Evolutionary conservation across 2,329 filamentous ascomycete genomes (phyloP), one percentile per base, ranked within the genome.

Genomic region (Cercospora brassicicola): DNA sequence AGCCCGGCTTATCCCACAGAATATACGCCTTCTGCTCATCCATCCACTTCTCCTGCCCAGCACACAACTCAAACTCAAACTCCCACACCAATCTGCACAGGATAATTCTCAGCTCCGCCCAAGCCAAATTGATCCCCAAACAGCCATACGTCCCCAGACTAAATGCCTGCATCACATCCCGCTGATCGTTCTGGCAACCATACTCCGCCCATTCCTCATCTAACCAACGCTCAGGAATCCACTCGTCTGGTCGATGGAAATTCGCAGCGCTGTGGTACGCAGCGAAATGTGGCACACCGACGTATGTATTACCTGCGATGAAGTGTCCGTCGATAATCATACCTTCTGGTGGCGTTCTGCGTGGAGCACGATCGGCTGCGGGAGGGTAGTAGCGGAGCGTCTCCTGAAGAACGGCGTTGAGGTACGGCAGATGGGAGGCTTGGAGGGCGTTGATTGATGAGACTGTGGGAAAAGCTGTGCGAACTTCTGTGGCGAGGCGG

Each of bases 1-100:
- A 13, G 4, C 10, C 48, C 11, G 48, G 48, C 48, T 84, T 83
- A 73, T 91, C 20, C 48, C 48, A 53, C 20, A 53, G 20, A 23
- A 48, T 48, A 13, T 48, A 48, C 45, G 45, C 45, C 45, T 48
- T 48, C 45, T 48, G 45, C 3, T 23, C 45, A 13, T 48, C 18
- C 45, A 48, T 23, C 45, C 45, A 48, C n/a, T 48, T 48, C 45
- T 48, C 45, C 45, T 48, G 45, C 8, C 45, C 45, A 48, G 45
- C 18, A 48, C 45, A 23, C 18, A 48, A 23, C 18, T 48, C 45
- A 23, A 48, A 48, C 5, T 48, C 20, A 48, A 48, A 48, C 18
- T 48, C 45, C 45, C 45, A 48, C 45, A 23, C 45, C 45, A 48
- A 13, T 15, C 45, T 23, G 9, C 45, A 48, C 8, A 48, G 10